Evolutionary conservation across 441 rosid species (phyloP), one percentile per base, ranked within the genome.

Genomic region (Adansonia madagascariensis): DNA sequence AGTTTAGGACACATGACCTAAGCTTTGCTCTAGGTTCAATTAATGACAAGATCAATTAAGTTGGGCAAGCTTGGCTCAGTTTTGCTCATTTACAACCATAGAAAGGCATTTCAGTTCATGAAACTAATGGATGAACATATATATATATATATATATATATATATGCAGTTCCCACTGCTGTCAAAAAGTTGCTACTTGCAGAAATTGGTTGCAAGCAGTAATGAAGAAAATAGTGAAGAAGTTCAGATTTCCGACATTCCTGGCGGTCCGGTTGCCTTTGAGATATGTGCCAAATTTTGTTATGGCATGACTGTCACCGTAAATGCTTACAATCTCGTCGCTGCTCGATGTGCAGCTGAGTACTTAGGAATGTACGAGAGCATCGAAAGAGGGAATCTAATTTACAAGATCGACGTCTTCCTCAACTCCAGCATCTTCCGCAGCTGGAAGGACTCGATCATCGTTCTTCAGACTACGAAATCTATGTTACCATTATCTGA

Each of bases 381-480:
- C 15, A 78, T 85, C 8, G 98, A 91, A 76, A 91, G 90, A 83
- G 96, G 96, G 80, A 91, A 93, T 43, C 89, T 93, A 27, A 80
- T 86, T 73, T 88, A 89, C 88, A 91, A 93, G 82, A 84, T 91
- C n/a, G 93, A 93, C 52, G 91, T 93, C 75, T 93, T 93, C 78
- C 91, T 91, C 60, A 88, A 78, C 84, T 82, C 93, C 1, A 86
- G 92, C 81, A 83, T 91, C 57, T 93, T 87, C 59, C 89, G 84
- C 63, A 89, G 96, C 84, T 93, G 98, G 98, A 93, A 93, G 81
- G 98, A 93, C 83, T 91, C 96, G 0, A 88, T 93, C 83, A 87
- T 87, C 52, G 89, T 85, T 78, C 90, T 93, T 77, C 94, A 89
- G 74, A 88, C 90, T n/a, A 85, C 94, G 2, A 86, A 82, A 78